Evolutionary conservation across 768 basidiomycete genomes (phyloP).

Genomic region (Naganishia antarctica): DNA sequence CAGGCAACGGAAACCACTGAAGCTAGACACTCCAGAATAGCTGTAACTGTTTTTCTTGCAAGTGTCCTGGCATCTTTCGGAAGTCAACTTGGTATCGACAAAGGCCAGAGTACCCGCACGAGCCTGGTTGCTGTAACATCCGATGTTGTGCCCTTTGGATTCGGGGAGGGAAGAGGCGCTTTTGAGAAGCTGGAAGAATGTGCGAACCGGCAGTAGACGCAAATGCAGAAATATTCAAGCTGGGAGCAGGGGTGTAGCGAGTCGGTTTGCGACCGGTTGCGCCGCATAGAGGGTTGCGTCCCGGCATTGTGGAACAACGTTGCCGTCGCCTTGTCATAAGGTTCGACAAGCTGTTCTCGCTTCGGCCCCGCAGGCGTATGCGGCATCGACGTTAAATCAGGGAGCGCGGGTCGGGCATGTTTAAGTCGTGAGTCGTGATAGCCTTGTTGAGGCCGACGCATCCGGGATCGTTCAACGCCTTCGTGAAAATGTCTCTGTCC

Average conservation of each 20-base stretch:
- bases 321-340: conserved; percentile 32
- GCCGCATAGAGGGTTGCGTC: conserved; percentile 25
- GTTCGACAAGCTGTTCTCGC: conserved; percentile 32
- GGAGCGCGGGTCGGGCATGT: background rate
- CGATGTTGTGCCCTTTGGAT: background rate
- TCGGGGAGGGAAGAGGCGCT: conserved; percentile 31
- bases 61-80: background rate
- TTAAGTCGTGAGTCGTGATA: background rate
- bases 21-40: background rate
- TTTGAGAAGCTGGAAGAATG: conserved; percentile 27
- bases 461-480: conserved; percentile 54
- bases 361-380: conserved; percentile 33
- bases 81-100: background rate
- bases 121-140: background rate
- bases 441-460: conserved; percentile 22
- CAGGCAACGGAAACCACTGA: background rate
- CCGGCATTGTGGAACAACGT: conserved; percentile 34
- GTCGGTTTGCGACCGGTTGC: conserved; percentile 16
- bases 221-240: conserved; percentile 11
- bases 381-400: background rate
- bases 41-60: background rate
- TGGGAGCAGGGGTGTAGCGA: conserved; percentile 9
- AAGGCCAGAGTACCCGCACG: background rate
- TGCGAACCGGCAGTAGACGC: background rate
- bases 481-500: conserved; percentile 58